Evolutionary conservation across 1,284 basidiomycete species (phyloP), one percentile per base, ranked within the genome.

Genomic region (Melampsora larici-populina): DNA sequence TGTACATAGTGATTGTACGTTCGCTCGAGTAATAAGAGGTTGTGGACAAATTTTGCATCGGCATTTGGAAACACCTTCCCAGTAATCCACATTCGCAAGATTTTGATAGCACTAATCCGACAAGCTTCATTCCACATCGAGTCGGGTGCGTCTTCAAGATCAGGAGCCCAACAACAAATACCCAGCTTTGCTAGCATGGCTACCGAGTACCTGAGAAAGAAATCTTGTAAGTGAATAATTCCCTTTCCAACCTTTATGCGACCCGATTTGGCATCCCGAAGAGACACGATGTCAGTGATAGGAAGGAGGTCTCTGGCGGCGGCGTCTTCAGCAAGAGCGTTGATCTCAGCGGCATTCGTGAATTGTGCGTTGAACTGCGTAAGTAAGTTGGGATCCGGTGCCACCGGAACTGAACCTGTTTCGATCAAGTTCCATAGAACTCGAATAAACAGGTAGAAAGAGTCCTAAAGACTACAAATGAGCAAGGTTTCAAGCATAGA

Each of bases 51-150:
- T 26, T 62, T 62, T 24, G 11, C 11, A 24, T 66, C 36, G 33
- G 36, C 33, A 11, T 31, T 8, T 33, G 9, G 15, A 33, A 31
- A 70, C 9, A 24, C 46, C 5, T 33, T 49, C 6, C 33, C 31
- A 15, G 36, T 8, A 29, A 24, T n/a, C 11, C 46, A 24, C 31
- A 55, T 40, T 7, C 24, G 31, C 29, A 70, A 70, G 15, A 24
- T 58, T 8, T 58, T 31, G 21, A 70, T 70, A 15, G 69, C 69
- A 13, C 21, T 33, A 9, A 55, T 11, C 9, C 62, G 40, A 58
- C 62, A 74, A n/a, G 62, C 71, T 68, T 67, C 48, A n/a, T 76
- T 76, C 31, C 55, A 76, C 33, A 76, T 46, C 0, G 49, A 58
- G 24, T 76, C 73, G 0, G 46, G 46, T 13, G 48, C 13, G 18